Evolutionary conservation across 495 filamentous ascomycete genomes (phyloP).

Genomic region (Jackrogersella minutella): DNA sequence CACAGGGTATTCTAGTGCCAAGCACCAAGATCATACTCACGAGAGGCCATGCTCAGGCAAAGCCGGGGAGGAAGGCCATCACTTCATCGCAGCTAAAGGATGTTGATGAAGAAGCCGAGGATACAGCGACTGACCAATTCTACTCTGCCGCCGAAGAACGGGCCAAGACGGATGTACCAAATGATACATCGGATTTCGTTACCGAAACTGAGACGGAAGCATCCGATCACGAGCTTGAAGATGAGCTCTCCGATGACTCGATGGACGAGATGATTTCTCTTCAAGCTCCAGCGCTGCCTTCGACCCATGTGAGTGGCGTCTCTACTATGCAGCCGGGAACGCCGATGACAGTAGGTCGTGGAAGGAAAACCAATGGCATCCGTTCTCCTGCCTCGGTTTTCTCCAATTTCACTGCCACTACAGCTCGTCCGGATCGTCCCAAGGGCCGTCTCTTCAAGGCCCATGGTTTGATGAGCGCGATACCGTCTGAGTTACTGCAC

Average conservation of each 20-base stretch:
- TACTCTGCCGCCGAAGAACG: conserved; percentile 86
- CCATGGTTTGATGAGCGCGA: conserved; percentile 73
- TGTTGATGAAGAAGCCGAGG: conserved; percentile 73
- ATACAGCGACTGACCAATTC: conserved; percentile 87
- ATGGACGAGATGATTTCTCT: conserved; percentile 86
- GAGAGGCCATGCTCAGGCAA: conserved; percentile 59
- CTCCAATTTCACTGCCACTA: conserved; percentile 81
- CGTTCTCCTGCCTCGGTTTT: conserved; percentile 85
- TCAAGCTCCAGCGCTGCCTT: conserved; percentile 75
- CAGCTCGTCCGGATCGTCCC: conserved; percentile 70
- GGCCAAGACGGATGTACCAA: conserved; percentile 50
- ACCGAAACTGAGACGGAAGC: conserved; percentile 67
- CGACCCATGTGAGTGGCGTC: conserved; percentile 70
- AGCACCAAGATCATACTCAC: conserved; percentile 74
- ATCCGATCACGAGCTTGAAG: conserved; percentile 67
- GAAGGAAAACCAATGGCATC: conserved; percentile 68
- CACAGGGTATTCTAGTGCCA: conserved; percentile 80
- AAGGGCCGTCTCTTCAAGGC: conserved; percentile 73
- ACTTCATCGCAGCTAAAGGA: conserved; percentile 59
- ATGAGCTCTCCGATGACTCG: conserved; percentile 76
- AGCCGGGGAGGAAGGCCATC: conserved; percentile 47
- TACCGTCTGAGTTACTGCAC: conserved; percentile 81
- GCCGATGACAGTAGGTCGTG: conserved; percentile 68
- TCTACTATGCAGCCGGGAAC: conserved; percentile 77
- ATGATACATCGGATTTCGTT: conserved; percentile 53